Evolutionary conservation across 2,329 filamentous ascomycete genomes (phyloP), one percentile per base, ranked within the genome.

Genomic region (Penicillium verrucosum): DNA sequence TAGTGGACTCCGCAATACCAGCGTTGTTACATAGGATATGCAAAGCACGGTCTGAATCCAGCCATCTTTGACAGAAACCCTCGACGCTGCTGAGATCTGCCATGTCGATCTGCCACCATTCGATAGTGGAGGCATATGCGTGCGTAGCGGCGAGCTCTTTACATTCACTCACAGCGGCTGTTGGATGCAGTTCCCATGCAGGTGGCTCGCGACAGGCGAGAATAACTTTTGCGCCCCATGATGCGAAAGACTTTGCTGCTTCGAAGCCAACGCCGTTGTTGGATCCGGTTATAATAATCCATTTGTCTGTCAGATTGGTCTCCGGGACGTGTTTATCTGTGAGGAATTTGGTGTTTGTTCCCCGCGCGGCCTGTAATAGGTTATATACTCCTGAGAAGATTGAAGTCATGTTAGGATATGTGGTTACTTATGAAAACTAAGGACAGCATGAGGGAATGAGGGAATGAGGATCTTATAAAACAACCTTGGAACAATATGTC

Each of bases 1-100:
- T 14, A 16, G 36, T 30, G 4, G 60, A 44, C 18, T 11, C 37
- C 5, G 45, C 49, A 12, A 54, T 8, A 2, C 61, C 61, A 4
- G 61, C 59, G 12, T 63, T 63, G 32, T 62, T 63, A 25, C 57
- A 60, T 1, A 63, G 52, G 3, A 63, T 50, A 37, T 63, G 57
- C 30, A 63, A 40, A 30, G 55, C 7, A 7, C 54, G 51, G 16
- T 62, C 52, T 18, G 14, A 43, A 41, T 54, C 4, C 14, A 58
- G 5, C 61, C 61, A 63, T 32, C 55, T 46, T 45, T 54, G 16
- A 23, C 46, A 49, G 12, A 63, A 62, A 3, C 47, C 44, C 10
- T 63, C 59, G 21, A 63, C 50, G 1, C 51, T 62, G 14, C 46
- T 36, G 14, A 62, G n/a, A 51, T 60, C 47, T 25, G 61, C 49